Percentiles rank a stretch among this genome's conserved stretches.
Conservation (phyloP, 2,329 filamentous ascomycete species). For the Colletotrichum navitas region DNA sequence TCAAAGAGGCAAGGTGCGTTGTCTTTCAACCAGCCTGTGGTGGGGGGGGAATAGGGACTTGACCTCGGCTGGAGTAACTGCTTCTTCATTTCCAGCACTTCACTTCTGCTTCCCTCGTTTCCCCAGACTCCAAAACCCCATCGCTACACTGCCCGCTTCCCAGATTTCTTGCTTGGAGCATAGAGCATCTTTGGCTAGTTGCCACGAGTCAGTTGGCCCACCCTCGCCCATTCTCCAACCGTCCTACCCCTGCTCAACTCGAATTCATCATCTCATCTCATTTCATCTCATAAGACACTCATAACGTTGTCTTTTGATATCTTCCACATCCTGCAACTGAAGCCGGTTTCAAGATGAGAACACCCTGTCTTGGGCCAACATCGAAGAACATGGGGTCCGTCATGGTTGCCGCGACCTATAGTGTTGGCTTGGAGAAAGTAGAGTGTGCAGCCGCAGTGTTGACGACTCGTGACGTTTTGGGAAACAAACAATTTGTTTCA, state of each 20-base stretch:
- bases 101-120: not conserved
- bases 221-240: not conserved
- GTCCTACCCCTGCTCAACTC: slow-evolving; percentile 19
- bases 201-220: not conserved
- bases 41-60: too few relatives aligned
- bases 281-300: not conserved
- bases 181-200: not conserved
- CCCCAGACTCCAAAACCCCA: not conserved
- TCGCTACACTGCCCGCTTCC: not conserved
- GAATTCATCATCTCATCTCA: not conserved
- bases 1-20: slow-evolving; percentile 3
- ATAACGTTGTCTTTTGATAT: not conserved
- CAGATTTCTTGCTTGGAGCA: not conserved
- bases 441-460: not conserved
- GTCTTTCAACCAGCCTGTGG: not conserved
- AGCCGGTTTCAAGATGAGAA: not conserved
- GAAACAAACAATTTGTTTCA: not conserved
- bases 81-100: not conserved
- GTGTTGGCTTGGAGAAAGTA: not conserved
- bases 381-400: not conserved
- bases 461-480: not conserved
- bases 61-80: not conserved
- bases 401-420: not conserved
- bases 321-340: not conserved
- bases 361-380: not conserved